Conservation (phyloP, 225 moss, liverwort and hornwort genomes). For the Neckera pumila region DNA sequence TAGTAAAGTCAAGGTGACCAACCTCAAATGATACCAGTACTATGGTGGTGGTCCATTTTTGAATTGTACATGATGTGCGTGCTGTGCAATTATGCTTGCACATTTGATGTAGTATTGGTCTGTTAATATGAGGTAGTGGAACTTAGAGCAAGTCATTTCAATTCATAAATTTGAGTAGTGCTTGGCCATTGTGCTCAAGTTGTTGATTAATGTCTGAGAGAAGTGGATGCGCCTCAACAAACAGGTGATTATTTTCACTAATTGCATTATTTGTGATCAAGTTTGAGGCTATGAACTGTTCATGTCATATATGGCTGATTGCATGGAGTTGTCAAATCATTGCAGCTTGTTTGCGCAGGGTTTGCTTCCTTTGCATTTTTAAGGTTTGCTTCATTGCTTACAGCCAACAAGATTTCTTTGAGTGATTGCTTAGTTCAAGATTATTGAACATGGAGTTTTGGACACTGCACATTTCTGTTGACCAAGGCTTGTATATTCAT, state of each 20-base stretch:
- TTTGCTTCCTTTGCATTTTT: background rate
- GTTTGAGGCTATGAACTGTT: background rate
- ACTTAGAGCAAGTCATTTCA: too few relatives aligned
- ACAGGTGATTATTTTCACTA: background rate
- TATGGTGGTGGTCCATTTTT: background rate
- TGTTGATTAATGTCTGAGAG: background rate
- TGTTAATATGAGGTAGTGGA: background rate
- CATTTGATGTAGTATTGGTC: background rate
- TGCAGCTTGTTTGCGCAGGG: background rate
- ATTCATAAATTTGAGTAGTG: background rate
- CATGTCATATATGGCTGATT: background rate
- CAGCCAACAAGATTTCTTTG: too few relatives aligned
- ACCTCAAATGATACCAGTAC: background rate
- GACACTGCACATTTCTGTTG: background rate
- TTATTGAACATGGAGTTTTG: background rate
- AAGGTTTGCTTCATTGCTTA: too few relatives aligned
- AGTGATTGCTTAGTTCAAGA: background rate
- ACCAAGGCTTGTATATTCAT: background rate
- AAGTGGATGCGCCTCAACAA: background rate
- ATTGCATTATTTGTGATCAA: background rate
- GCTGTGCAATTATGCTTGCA: background rate
- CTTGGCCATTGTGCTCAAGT: background rate
- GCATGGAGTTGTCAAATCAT: background rate
- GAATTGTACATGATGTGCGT: too few relatives aligned
- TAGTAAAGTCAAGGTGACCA: background rate